Conservation (phyloP, 805 yeast genomes). For the Kluyveromyces aestuarii region DNA sequence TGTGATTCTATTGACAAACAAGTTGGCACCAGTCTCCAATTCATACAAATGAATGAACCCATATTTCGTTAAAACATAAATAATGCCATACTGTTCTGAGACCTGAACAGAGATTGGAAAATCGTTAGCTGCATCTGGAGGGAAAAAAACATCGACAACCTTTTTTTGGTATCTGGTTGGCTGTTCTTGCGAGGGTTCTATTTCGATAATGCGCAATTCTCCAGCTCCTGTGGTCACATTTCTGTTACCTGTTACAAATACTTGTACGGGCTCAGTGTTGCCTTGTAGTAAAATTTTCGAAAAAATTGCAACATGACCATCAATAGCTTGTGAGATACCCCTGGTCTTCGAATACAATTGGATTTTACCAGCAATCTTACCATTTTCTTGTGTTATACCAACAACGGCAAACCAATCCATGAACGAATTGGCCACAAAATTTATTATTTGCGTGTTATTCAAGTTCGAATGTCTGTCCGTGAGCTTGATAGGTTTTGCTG, state of each 20-base stretch:
- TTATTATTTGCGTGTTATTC: slow-evolving; percentile 79
- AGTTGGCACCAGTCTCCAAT: slow-evolving; percentile 81
- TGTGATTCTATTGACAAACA: slow-evolving; percentile 92
- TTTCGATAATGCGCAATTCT: slow-evolving; percentile 85
- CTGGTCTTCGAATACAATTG: slow-evolving; percentile 85
- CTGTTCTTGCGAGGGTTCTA: slow-evolving; percentile 58
- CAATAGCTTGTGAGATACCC: slow-evolving; percentile 91
- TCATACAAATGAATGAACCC: slow-evolving; percentile 96
- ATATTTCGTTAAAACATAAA: slow-evolving; percentile 85
- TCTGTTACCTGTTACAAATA: slow-evolving; percentile 89
- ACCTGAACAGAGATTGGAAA: slow-evolving; percentile 92
- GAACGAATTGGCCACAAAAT: slow-evolving; percentile 71
- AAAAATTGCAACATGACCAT: slow-evolving; percentile 94
- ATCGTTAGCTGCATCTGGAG: slow-evolving; percentile 92
- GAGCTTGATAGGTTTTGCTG: slow-evolving; percentile 68
- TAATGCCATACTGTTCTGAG: slow-evolving; percentile 75
- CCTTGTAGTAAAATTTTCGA: slow-evolving; percentile 68
- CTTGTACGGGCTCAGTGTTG: slow-evolving; percentile 63
- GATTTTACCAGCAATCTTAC: slow-evolving; percentile 91
- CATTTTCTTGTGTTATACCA: slow-evolving; percentile 91
- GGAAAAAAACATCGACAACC: slow-evolving; percentile 88
- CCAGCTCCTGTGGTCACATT: slow-evolving; percentile 68
- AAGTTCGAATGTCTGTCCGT: slow-evolving; percentile 78
- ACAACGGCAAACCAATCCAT: slow-evolving; percentile 90
- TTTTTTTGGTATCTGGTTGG: slow-evolving; percentile 56